Conservation (phyloP, 2,329 filamentous ascomycete species). For the Colletotrichum musicola region DNA sequence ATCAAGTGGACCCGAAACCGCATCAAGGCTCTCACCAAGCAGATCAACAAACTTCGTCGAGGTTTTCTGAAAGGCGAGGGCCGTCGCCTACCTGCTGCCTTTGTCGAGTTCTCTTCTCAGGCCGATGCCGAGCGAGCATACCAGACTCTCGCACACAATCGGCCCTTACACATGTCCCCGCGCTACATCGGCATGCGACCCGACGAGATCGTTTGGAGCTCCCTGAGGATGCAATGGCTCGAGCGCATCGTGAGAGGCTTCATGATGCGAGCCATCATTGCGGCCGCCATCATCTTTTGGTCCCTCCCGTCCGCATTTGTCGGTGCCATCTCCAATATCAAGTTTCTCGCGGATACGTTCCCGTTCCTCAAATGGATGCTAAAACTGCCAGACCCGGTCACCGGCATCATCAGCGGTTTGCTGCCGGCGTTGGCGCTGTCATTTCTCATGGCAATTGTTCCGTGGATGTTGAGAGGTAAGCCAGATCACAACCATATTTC, state of each 20-base stretch:
- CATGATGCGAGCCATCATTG: slow-evolving; percentile 74
- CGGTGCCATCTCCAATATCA: slow-evolving; percentile 86
- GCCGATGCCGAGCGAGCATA: slow-evolving; percentile 87
- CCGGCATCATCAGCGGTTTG: slow-evolving; percentile 86
- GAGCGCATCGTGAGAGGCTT: slow-evolving; percentile 79
- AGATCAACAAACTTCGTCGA: slow-evolving; percentile 74
- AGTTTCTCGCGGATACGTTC: slow-evolving; percentile 73
- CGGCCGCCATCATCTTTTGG: slow-evolving; percentile 87
- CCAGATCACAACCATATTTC: slow-evolving; percentile 2
- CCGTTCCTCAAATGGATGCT: slow-evolving; percentile 81
- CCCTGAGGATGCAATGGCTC: slow-evolving; percentile 78
- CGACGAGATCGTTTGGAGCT: slow-evolving; percentile 87
- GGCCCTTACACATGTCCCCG: slow-evolving; percentile 85
- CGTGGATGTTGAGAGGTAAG: slow-evolving; percentile 79
- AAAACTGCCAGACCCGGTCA: slow-evolving; percentile 74
- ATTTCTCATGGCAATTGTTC: slow-evolving; percentile 85
- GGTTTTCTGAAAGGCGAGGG: slow-evolving; percentile 70
- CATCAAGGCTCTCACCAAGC: slow-evolving; percentile 53
- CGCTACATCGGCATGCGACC: slow-evolving; percentile 86
- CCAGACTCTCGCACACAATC: slow-evolving; percentile 85
- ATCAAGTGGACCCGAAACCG: slow-evolving; percentile 85
- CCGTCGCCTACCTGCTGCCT: slow-evolving; percentile 78
- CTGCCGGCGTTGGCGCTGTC: slow-evolving; percentile 84
- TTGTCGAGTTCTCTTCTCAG: slow-evolving; percentile 90
- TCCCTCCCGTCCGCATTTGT: slow-evolving; percentile 81